phyloP scores from a whole-genome alignment of 2,329 filamentous ascomycete genomes.

The Aspergillus viridinutans region DNA sequence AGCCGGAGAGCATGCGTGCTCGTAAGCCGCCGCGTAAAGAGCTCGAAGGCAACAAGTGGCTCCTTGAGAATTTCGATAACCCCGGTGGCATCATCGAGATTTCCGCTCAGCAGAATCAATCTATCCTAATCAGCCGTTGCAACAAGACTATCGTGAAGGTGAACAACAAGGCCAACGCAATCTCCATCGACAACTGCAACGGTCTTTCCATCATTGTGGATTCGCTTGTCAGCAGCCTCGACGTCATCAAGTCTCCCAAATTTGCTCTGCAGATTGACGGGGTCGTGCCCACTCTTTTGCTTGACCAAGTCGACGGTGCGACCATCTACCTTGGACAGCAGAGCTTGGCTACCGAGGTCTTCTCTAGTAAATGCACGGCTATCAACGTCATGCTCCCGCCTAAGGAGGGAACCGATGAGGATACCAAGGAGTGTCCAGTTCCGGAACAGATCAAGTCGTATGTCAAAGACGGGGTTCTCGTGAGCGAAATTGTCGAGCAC shows the following conservation, averaged over 20 bases:
- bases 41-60: conserved; percentile 89
- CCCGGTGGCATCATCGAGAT: conserved; percentile 70
- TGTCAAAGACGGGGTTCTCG: conserved; percentile 70
- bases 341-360: conserved; percentile 73
- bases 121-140: conserved; percentile 87
- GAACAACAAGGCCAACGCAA: conserved; percentile 92
- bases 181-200: conserved; percentile 86
- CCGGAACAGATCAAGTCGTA: conserved; percentile 86
- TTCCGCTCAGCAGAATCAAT: conserved; percentile 76
- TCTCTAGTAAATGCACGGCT: conserved; percentile 80
- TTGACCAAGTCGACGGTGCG: conserved; percentile 91
- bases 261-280: conserved; percentile 93
- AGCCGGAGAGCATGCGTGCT: conserved; percentile 77
- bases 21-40: conserved; percentile 79
- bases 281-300: conserved; percentile 75
- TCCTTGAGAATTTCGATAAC: conserved; percentile 89
- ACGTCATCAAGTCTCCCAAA: conserved; percentile 91
- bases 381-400: conserved; percentile 84
- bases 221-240: conserved; percentile 81
- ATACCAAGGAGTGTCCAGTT: conserved; percentile 81
- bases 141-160: conserved; percentile 86
- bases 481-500: conserved; percentile 95
- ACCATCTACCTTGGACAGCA: conserved; percentile 81
- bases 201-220: conserved; percentile 84
- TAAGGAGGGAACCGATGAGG: conserved; percentile 61